Evolutionary conservation across 2,329 filamentous ascomycete genomes (phyloP).

Genomic region (Cytospora mali): DNA sequence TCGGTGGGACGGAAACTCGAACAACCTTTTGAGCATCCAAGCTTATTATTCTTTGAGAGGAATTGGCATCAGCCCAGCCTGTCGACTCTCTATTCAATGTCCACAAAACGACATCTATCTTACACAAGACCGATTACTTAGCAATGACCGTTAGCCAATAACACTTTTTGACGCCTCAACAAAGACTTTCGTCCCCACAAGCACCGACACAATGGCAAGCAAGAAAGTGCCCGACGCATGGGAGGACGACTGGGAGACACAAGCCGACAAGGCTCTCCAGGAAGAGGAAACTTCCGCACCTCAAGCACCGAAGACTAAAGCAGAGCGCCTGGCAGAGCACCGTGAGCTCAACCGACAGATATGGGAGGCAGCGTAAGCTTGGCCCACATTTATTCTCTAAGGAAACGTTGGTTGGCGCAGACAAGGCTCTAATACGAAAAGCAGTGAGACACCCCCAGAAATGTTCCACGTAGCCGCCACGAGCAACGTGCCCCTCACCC

Average conservation of each 20-base stretch:
- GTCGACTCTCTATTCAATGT: not conserved
- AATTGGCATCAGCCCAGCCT: conserved; percentile 7
- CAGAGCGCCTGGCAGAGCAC: conserved; percentile 79
- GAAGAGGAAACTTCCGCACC: conserved; percentile 41
- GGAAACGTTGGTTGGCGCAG: not conserved
- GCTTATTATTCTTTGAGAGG: not conserved
- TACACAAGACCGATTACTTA: conserved; percentile 4
- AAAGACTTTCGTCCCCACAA: not conserved
- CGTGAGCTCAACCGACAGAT: conserved; percentile 81
- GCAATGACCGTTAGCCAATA: conserved; percentile 5
- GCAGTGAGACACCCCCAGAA: conserved; percentile 72
- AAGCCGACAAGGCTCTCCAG: conserved; percentile 63
- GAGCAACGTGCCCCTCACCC: conserved; percentile 58
- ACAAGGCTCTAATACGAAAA: conserved; percentile 21
- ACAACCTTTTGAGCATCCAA: not conserved
- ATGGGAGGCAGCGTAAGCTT: conserved; percentile 82
- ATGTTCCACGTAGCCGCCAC: conserved; percentile 69
- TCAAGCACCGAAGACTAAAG: conserved; percentile 61
- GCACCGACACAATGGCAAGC: conserved; percentile 47
- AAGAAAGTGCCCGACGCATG: conserved; percentile 72
- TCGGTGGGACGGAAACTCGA: not conserved
- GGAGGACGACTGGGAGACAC: conserved; percentile 86
- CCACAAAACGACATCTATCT: conserved; percentile 2
- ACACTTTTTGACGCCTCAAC: not conserved
- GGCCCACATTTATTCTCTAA: conserved; percentile 1